Evolutionary conservation across 116 monocot species (phyloP), one percentile per base, ranked within the genome.

Genomic region (Papilionanthe hybrid): DNA sequence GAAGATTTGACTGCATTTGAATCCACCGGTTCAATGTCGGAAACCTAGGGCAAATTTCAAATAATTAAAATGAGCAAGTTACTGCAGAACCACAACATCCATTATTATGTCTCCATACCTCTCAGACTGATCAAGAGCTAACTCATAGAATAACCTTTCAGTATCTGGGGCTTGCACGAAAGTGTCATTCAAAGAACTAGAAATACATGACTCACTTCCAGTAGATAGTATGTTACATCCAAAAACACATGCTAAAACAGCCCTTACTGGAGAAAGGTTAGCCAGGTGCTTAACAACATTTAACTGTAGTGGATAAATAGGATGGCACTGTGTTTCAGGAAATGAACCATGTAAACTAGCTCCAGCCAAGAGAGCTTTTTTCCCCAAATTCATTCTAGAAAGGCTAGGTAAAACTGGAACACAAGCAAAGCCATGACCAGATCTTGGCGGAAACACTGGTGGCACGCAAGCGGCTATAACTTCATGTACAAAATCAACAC

Each of bases 21-120:
- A 98, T 98, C 98, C 98, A 98, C 5, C 98, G 88, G 72, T 94
- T 98, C 86, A 98, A 83, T 44, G 98, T 98, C 55, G 92, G 94
- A 82, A 91, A 98, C 78, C 97, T 97, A 78, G 25, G 30, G 78
- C 5, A 77, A 71, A 55, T 41, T 29, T 37, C 53, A 69, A 53
- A 68, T 22, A 27, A 45, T 47, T 30, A 11, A 48, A 57, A 28
- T 67, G 20, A 47, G 15, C 17, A 57, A 80, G 4, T 44, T 44
- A 63, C 12, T 50, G 25, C 17, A 10, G 29, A 56, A 0, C 25
- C 12, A 66, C 13, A 49, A 27, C 7, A 22, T 66, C 66, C 18
- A 44, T n/a, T 57, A 0, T 17, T 32, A 78, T 58, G 42, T 4
- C 80, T 50, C 48, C 5, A 79, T 83, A 92, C 97, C 92, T 94